phyloP scores from a whole-genome alignment of 495 filamentous ascomycete species.

The Penicillium odoratum region DNA sequence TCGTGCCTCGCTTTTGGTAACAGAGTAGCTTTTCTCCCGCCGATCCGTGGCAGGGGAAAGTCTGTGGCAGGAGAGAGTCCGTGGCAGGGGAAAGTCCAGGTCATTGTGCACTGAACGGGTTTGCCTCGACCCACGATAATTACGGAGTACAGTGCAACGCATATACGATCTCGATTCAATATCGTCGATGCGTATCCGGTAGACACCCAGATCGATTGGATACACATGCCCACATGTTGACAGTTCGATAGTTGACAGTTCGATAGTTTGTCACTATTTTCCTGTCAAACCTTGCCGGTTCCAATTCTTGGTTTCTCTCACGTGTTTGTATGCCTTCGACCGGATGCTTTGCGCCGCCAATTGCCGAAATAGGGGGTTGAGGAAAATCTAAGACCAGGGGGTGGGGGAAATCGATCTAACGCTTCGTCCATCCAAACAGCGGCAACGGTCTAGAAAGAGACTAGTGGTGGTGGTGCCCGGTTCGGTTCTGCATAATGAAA shows the following conservation, averaged over 20 bases:
- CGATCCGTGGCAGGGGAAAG: neutral
- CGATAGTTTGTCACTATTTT: neutral
- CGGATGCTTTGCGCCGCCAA: neutral
- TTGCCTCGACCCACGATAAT: neutral
- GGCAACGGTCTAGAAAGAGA: conserved; percentile 10
- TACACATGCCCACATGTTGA: neutral
- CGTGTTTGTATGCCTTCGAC: neutral
- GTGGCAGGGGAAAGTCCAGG: neutral
- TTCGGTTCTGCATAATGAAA: conserved; percentile 7
- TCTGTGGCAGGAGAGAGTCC: no score
- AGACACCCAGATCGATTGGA: neutral
- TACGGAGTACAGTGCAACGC: neutral
- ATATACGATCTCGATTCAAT: neutral
- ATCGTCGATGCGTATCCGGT: neutral
- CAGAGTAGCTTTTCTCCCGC: neutral
- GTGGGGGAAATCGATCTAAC: conserved; percentile 3
- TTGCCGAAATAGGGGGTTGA: conserved; percentile 1
- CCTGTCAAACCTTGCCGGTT: neutral
- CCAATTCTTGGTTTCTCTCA: neutral
- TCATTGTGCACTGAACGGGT: neutral
- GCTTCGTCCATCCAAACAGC: conserved; percentile 6
- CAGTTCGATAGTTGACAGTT: neutral
- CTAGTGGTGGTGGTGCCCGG: conserved; percentile 3
- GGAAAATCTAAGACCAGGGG: neutral
- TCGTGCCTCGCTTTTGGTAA: neutral